A percentile compares a stretch with the other conserved stretches of the same genome.
These are phyloP conservation scores for Straminergon stramineum DNA, from an alignment of 225 moss, liverwort and hornwort genomes.

Conservation along the genomic window DNA sequence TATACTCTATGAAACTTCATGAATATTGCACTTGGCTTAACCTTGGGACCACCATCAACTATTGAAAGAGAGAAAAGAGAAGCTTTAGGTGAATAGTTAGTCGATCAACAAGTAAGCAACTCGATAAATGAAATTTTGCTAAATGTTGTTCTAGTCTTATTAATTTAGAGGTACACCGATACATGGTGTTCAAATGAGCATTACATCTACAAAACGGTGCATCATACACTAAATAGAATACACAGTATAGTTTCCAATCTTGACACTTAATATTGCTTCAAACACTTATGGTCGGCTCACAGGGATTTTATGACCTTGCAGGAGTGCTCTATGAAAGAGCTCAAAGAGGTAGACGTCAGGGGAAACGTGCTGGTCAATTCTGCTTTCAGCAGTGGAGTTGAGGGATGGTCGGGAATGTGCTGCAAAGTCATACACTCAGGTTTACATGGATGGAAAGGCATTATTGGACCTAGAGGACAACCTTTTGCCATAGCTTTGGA, in stretches of 20 bases:
- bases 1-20: background rate
- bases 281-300: background rate
- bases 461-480: conserved; percentile 26
- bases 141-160: background rate
- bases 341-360: conserved; percentile 9
- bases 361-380: conserved; percentile 34
- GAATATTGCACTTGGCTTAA: background rate
- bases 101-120: background rate
- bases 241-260: background rate
- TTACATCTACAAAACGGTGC: background rate
- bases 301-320: conserved; percentile 4
- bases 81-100: background rate
- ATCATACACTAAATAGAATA: background rate
- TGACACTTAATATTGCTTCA: background rate
- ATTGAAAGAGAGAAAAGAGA: background rate
- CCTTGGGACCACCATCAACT: background rate
- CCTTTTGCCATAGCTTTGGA: conserved; percentile 40
- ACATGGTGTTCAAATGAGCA: background rate
- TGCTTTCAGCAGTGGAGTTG: conserved; percentile 22
- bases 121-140: background rate
- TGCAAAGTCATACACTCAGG: conserved; percentile 37
- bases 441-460: conserved; percentile 39
- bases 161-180: background rate
- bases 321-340: conserved; percentile 10
- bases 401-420: conserved; percentile 44